phyloP scores from a whole-genome alignment of 2,329 filamentous ascomycete genomes.

The Clarireedia monteithiana region DNA sequence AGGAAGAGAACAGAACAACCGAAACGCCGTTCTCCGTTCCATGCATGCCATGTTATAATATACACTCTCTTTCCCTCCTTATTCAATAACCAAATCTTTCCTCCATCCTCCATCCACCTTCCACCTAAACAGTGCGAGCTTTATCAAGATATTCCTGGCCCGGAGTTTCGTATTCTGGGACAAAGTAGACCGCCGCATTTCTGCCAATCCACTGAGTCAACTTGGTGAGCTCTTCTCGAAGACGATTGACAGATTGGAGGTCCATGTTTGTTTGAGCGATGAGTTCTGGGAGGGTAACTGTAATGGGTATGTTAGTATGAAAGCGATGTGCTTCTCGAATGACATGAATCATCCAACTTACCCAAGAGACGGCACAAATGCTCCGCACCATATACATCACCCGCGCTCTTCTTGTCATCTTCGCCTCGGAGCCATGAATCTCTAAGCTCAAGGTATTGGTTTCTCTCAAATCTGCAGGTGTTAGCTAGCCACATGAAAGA shows the following conservation, averaged over 20 bases:
- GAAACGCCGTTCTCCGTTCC: slow-evolving; percentile 18
- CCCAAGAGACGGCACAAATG: slow-evolving; percentile 84
- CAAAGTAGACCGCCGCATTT: slow-evolving; percentile 65
- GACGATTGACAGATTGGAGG: slow-evolving; percentile 75
- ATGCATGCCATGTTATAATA: slow-evolving; percentile 15
- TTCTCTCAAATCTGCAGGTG: slow-evolving; percentile 69
- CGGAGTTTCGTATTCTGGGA: slow-evolving; percentile 66
- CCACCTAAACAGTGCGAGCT: slow-evolving; percentile 30
- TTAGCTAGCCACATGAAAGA: background rate
- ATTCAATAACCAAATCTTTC: no score
- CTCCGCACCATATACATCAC: slow-evolving; percentile 86
- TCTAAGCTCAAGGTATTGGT: slow-evolving; percentile 74
- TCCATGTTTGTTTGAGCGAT: slow-evolving; percentile 99
- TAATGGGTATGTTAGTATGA: slow-evolving; percentile 31
- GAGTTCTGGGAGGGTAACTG: slow-evolving; percentile 85
- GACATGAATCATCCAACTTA: slow-evolving; percentile 37
- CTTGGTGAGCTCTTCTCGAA: slow-evolving; percentile 82
- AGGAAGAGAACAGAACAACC: background rate
- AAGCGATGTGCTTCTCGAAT: background rate
- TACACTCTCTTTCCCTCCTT: background rate
- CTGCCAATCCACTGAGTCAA: slow-evolving; percentile 80
- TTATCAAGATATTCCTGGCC: slow-evolving; percentile 65
- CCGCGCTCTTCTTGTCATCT: slow-evolving; percentile 60
- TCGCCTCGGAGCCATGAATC: slow-evolving; percentile 58
- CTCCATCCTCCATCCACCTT: no score